Evolutionary conservation across 352 stramenopile species (phyloP).

Genomic region (Phytophthora vignae): DNA sequence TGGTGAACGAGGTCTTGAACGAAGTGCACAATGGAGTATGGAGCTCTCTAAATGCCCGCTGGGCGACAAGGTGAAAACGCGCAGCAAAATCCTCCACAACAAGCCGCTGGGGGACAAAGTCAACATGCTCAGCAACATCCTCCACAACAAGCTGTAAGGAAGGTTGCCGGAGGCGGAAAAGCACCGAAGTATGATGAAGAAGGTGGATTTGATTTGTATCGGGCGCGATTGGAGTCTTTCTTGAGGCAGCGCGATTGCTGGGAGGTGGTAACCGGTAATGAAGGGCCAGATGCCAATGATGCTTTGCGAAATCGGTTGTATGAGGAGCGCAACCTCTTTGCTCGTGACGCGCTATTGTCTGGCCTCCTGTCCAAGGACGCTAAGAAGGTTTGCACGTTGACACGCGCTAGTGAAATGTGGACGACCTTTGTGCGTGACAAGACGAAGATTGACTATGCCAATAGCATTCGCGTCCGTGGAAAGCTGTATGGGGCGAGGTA

Average conservation of each 20-base stretch:
- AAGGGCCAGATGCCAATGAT: neutral
- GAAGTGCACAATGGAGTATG: no score
- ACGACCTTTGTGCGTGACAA: slow-evolving; percentile 2
- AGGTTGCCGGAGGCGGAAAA: neutral
- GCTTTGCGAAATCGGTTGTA: neutral
- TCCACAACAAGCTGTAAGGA: no score
- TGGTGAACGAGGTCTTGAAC: no score
- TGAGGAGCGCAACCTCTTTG: slow-evolving; percentile 6
- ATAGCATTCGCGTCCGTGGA: neutral
- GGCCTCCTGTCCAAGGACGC: slow-evolving; percentile 2
- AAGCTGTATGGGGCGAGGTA: slow-evolving; percentile 4
- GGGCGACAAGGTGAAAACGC: no score
- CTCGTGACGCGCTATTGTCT: neutral
- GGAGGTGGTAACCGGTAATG: neutral
- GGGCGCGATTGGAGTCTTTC: slow-evolving; percentile 1
- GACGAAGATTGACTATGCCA: neutral
- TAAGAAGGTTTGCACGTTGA: slow-evolving; percentile 9
- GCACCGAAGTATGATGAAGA: slow-evolving; percentile 1
- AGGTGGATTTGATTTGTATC: slow-evolving; percentile 12
- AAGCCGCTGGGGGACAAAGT: no score
- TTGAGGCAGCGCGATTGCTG: slow-evolving; percentile 7
- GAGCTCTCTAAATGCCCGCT: no score
- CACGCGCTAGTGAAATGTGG: slow-evolving; percentile 8
- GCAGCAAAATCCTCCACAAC: no score
- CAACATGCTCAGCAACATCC: no score